Percentiles rank a stretch among this genome's conserved stretches.
Evolutionary conservation across 768 basidiomycete species (phyloP).

Genomic region (Naganishia kalamii): DNA sequence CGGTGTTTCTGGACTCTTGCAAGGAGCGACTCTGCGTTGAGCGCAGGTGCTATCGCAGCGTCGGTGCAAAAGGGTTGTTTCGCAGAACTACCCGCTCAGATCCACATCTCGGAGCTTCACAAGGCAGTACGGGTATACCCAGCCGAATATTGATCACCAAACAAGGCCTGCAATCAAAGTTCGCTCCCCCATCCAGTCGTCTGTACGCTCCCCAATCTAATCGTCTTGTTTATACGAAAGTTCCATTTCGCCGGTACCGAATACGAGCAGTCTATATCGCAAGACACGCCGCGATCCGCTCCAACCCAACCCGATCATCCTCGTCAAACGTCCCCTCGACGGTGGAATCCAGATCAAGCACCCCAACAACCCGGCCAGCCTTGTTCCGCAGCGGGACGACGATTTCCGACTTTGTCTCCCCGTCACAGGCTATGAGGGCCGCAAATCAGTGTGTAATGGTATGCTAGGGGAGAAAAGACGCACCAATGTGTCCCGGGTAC

Average conservation of each 20-base stretch:
- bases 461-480: neutral
- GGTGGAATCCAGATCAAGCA: constrained; percentile 80
- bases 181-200: too few relatives aligned
- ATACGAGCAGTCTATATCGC: constrained; percentile 39
- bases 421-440: constrained; percentile 62
- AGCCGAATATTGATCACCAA: too few relatives aligned
- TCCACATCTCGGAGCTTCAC: too few relatives aligned
- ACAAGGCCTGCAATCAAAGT: too few relatives aligned
- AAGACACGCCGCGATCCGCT: constrained; percentile 63
- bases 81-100: too few relatives aligned
- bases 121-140: too few relatives aligned
- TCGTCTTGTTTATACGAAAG: too few relatives aligned
- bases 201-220: too few relatives aligned
- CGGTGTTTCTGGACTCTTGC: too few relatives aligned
- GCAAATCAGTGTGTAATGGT: neutral
- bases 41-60: too few relatives aligned
- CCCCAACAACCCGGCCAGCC: constrained; percentile 46
- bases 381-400: constrained; percentile 64
- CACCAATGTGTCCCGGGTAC: constrained; percentile 82
- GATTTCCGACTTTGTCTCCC: constrained; percentile 81
- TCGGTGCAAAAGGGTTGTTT: too few relatives aligned
- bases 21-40: too few relatives aligned
- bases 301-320: constrained; percentile 70
- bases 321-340: constrained; percentile 63
- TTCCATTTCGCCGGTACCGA: neutral